phyloP scores from a whole-genome alignment of 1,284 basidiomycete species.

The Vanrija sp. region DNA sequence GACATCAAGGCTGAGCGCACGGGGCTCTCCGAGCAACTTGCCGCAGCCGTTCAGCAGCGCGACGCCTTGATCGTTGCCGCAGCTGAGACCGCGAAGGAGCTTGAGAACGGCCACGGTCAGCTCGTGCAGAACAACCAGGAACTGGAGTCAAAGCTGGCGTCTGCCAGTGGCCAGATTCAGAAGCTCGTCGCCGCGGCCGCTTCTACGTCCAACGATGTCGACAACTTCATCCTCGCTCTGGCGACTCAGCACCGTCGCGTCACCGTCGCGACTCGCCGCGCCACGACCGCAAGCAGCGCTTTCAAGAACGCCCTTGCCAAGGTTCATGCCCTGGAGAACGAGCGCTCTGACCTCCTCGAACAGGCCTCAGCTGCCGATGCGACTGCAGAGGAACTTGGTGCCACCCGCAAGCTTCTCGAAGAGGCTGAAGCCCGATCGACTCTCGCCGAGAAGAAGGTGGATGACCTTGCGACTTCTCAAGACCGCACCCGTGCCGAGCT shows the following conservation, averaged over 20 bases:
- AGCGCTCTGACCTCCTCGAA: conserved; percentile 4
- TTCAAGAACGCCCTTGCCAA: not conserved
- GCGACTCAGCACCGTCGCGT: conserved; percentile 9
- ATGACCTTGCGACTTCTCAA: no score
- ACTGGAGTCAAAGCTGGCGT: not conserved
- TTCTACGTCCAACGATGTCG: not conserved
- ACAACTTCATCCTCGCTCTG: conserved; percentile 4
- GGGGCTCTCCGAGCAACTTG: no score
- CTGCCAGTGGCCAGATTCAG: not conserved
- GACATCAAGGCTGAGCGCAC: no score
- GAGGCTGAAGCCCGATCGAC: not conserved
- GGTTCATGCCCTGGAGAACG: not conserved
- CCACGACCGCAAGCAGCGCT: not conserved
- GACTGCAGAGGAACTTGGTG: not conserved
- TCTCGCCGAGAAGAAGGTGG: no score
- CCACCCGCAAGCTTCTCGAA: not conserved
- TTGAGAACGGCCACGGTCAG: not conserved
- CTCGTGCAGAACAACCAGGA: not conserved
- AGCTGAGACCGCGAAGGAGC: not conserved
- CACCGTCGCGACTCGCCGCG: not conserved
- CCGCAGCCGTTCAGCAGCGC: no score
- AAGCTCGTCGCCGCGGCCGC: not conserved
- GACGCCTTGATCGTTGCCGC: no score
- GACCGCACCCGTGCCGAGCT: not conserved
- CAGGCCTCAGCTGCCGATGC: not conserved